Evolutionary conservation across 1,139 yeast genomes (phyloP).

Genomic region (Lipomyces yarrowii): DNA sequence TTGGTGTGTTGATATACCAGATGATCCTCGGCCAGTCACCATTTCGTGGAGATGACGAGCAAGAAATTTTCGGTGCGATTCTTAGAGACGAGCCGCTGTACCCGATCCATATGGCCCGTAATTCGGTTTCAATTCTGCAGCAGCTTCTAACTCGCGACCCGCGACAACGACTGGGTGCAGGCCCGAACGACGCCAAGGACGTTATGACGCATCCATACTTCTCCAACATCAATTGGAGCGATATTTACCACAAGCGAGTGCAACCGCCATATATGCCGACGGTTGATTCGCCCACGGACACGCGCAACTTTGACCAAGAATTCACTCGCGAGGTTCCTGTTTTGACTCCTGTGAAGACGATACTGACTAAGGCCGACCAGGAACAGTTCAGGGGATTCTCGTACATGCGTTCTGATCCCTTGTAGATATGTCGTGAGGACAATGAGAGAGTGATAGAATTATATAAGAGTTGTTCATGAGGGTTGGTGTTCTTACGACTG

Average conservation of each 20-base stretch:
- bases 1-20: slow-evolving; percentile 93
- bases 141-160: slow-evolving; percentile 91
- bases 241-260: slow-evolving; percentile 68
- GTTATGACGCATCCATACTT: slow-evolving; percentile 96
- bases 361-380: slow-evolving; percentile 84
- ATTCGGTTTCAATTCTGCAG: slow-evolving; percentile 90
- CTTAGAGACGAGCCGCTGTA: slow-evolving; percentile 95
- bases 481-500: neutral
- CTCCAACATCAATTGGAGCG: slow-evolving; percentile 87
- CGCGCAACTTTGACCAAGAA: slow-evolving; percentile 90
- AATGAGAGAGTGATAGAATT: neutral
- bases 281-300: slow-evolving; percentile 83
- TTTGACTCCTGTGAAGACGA: slow-evolving; percentile 89
- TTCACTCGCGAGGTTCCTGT: slow-evolving; percentile 95
- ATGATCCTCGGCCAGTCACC: slow-evolving; percentile 97
- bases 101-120: slow-evolving; percentile 97
- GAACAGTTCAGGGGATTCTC: slow-evolving; percentile 97
- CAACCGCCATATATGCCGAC: slow-evolving; percentile 74
- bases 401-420: slow-evolving; percentile 68
- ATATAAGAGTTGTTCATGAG: neutral
- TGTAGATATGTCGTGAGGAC: slow-evolving; percentile 9
- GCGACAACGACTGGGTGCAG: slow-evolving; percentile 75
- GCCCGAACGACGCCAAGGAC: slow-evolving; percentile 86
- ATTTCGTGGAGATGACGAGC: slow-evolving; percentile 97
- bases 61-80: slow-evolving; percentile 97